These are phyloP conservation scores for Jasminum sambac DNA, from an alignment of 257 asterid species.

Conservation along the genomic window DNA sequence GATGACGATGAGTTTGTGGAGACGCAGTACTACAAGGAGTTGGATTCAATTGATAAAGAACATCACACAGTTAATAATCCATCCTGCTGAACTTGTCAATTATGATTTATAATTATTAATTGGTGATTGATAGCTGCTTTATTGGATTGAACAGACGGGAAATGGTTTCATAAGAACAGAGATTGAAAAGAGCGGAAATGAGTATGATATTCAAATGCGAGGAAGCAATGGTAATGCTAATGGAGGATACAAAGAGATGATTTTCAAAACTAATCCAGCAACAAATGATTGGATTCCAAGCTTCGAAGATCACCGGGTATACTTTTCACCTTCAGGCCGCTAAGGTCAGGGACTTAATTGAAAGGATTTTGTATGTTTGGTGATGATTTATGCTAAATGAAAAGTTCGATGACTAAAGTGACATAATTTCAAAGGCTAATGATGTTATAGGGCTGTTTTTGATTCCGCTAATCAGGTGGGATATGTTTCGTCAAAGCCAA, in stretches of 20 bases:
- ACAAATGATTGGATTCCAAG: slow-evolving; percentile 50
- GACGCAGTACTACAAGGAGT: slow-evolving; percentile 39
- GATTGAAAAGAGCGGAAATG: slow-evolving; percentile 13
- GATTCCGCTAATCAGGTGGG: slow-evolving; percentile 23
- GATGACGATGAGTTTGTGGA: slow-evolving; percentile 47
- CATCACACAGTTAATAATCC: slow-evolving; percentile 39
- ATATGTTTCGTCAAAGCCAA: slow-evolving; percentile 37
- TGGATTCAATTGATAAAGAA: slow-evolving; percentile 44
- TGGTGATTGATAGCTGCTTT: neutral
- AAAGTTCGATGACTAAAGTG: neutral
- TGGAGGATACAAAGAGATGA: slow-evolving; percentile 10
- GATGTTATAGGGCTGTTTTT: neutral
- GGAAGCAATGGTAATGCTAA: slow-evolving; percentile 16
- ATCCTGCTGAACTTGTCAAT: neutral
- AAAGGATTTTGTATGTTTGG: no score
- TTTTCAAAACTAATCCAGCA: slow-evolving; percentile 43
- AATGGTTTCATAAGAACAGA: slow-evolving; percentile 43
- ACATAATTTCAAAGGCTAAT: neutral
- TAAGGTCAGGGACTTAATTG: no score
- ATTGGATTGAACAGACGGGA: slow-evolving; percentile 39
- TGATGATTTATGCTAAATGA: no score
- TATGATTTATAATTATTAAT: neutral
- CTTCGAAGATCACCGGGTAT: slow-evolving; percentile 35
- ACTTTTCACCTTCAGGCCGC: neutral
- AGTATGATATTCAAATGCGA: slow-evolving; percentile 23